phyloP scores from a whole-genome alignment of 2,329 filamentous ascomycete species.

The Ophiostoma quercus region DNA sequence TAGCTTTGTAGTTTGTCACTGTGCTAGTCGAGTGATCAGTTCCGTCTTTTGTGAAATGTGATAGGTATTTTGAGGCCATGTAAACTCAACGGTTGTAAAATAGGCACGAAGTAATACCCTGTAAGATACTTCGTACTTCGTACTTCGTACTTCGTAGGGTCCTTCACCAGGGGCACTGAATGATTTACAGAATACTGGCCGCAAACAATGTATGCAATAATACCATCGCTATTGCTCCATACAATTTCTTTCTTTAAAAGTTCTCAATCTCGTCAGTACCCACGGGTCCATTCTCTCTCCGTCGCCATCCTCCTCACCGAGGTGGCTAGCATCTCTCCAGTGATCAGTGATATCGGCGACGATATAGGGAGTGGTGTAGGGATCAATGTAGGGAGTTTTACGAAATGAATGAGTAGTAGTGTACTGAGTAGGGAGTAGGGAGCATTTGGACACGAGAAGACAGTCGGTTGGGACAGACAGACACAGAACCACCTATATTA shows the following conservation, averaged over 20 bases:
- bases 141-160: too few species aligned
- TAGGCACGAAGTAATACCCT: background rate
- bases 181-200: too few species aligned
- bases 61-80: background rate
- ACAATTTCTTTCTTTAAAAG: background rate
- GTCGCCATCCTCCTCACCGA: background rate
- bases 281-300: background rate
- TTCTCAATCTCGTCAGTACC: background rate
- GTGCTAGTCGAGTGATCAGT: background rate
- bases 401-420: background rate
- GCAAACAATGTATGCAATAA: background rate
- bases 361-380: background rate
- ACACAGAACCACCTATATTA: too few species aligned
- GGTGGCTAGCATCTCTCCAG: background rate
- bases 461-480: background rate
- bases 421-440: background rate
- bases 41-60: constrained; percentile 13
- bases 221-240: background rate
- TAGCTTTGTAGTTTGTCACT: background rate
- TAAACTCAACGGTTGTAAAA: background rate
- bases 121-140: too few species aligned
- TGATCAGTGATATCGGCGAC: background rate
- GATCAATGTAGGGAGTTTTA: background rate
- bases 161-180: background rate
- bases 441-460: background rate